Evolutionary conservation across 2,329 filamentous ascomycete genomes (phyloP).

Genomic region (Eurotiales sp.): DNA sequence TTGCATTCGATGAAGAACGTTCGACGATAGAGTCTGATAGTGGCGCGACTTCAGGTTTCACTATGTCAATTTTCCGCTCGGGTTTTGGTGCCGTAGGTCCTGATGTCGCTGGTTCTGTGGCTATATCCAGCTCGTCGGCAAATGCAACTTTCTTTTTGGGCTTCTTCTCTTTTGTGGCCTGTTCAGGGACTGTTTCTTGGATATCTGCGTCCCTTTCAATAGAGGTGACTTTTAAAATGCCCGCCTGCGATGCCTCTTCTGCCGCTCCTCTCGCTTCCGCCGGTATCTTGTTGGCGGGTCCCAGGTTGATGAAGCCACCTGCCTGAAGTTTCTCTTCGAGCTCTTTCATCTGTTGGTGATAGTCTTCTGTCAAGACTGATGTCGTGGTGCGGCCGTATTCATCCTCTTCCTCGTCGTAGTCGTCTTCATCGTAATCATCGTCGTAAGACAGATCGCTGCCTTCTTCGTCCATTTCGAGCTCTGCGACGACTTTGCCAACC

Average conservation of each 20-base stretch:
- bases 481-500: constrained; percentile 86
- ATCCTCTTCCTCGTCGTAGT: constrained; percentile 64
- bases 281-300: constrained; percentile 41
- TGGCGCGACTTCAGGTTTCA: constrained; percentile 27
- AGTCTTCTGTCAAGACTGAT: constrained; percentile 66
- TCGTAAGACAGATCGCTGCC: constrained; percentile 48
- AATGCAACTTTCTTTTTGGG: constrained; percentile 72
- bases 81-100: constrained; percentile 24
- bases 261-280: constrained; percentile 16
- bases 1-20: constrained; percentile 23
- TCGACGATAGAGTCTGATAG: constrained; percentile 45
- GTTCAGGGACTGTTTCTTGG: constrained; percentile 12
- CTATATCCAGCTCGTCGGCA: constrained; percentile 68
- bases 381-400: constrained; percentile 69
- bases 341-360: constrained; percentile 77
- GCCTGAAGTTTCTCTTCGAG: constrained; percentile 70
- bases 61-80: constrained; percentile 24
- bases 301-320: constrained; percentile 55
- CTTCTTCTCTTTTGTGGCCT: constrained; percentile 24
- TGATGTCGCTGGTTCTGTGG: constrained; percentile 34
- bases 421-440: constrained; percentile 52
- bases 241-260: constrained; percentile 25
- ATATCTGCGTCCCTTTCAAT: constrained; percentile 17
- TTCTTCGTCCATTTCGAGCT: constrained; percentile 75
- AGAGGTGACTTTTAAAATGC: constrained; percentile 22